A percentile compares a stretch with the other conserved stretches of the same genome.
phyloP scores from a whole-genome alignment of 768 basidiomycete species.

The Termitomyces eurrhizus region DNA sequence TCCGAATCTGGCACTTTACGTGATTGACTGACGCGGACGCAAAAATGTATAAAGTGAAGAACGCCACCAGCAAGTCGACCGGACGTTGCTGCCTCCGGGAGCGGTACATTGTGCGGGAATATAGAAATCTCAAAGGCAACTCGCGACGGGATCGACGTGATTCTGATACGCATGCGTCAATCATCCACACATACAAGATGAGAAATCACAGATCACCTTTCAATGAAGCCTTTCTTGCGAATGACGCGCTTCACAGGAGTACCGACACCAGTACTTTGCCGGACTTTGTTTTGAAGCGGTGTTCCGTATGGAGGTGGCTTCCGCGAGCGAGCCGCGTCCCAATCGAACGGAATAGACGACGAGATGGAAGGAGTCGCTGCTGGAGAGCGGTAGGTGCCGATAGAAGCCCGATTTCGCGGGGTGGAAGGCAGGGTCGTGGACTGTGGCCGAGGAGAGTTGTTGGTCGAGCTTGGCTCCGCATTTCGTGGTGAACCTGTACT shows the following conservation, averaged over 20 bases:
- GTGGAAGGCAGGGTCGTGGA: constrained; percentile 32
- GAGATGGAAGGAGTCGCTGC: constrained; percentile 70
- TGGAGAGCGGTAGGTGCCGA: constrained; percentile 56
- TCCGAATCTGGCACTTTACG: constrained; percentile 60
- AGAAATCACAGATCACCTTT: constrained; percentile 41
- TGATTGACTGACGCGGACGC: constrained; percentile 55
- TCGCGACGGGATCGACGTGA: constrained; percentile 62
- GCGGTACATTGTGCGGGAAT: constrained; percentile 77
- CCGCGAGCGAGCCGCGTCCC: constrained; percentile 75
- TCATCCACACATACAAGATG: neutral
- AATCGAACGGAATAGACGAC: constrained; percentile 77
- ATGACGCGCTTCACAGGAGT: constrained; percentile 50
- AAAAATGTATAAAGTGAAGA: constrained; percentile 68
- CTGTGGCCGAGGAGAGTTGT: constrained; percentile 25
- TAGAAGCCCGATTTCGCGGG: constrained; percentile 44
- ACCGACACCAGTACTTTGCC: constrained; percentile 35
- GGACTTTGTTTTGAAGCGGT: constrained; percentile 46
- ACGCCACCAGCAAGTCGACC: constrained; percentile 62
- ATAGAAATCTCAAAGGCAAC: constrained; percentile 78
- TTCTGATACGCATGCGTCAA: constrained; percentile 30
- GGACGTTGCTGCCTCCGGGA: constrained; percentile 62
- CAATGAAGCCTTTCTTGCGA: constrained; percentile 59
- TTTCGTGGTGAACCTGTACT: constrained; percentile 32
- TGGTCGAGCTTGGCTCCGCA: constrained; percentile 13
- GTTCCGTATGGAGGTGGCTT: constrained; percentile 72